Evolutionary conservation across 352 stramenopile genomes (phyloP).

Genomic region (Phytophthora capsici): DNA sequence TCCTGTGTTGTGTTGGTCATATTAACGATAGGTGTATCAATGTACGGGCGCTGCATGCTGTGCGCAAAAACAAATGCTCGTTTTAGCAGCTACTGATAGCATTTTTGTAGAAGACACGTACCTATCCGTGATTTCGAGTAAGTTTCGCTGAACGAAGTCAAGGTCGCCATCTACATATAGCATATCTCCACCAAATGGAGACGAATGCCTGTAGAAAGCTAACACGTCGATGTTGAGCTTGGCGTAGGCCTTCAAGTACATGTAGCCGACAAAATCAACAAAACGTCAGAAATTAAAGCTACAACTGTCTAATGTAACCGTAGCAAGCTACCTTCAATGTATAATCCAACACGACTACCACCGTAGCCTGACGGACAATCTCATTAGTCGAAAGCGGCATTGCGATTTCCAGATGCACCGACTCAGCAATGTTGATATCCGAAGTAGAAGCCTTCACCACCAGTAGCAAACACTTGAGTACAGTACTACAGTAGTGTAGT

Average conservation of each 20-base stretch:
- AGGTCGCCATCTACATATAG: slow-evolving; percentile 69
- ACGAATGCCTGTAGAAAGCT: slow-evolving; percentile 46
- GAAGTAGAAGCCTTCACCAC: slow-evolving; percentile 45
- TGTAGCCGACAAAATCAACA: not conserved
- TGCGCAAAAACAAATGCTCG: not conserved
- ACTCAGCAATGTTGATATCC: slow-evolving; percentile 55
- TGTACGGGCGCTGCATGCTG: slow-evolving; percentile 49
- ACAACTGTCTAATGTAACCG: not conserved
- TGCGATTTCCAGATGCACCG: slow-evolving; percentile 56
- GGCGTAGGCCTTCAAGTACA: slow-evolving; percentile 34
- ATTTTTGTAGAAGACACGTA: slow-evolving; percentile 22
- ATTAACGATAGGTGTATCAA: slow-evolving; percentile 48
- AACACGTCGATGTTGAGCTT: slow-evolving; percentile 77
- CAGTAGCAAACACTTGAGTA: not conserved
- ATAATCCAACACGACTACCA: slow-evolving; percentile 69
- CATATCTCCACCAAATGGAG: slow-evolving; percentile 38
- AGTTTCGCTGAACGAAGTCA: slow-evolving; percentile 52
- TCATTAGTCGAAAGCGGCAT: slow-evolving; percentile 56
- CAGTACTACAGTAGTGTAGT: not conserved
- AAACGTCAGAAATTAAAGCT: not conserved
- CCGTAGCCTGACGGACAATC: slow-evolving; percentile 50
- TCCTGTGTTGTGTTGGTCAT: slow-evolving; percentile 46
- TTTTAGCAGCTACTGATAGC: not conserved
- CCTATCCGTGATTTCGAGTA: slow-evolving; percentile 52
- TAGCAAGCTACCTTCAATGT: slow-evolving; percentile 44